Evolutionary conservation across 495 filamentous ascomycete genomes (phyloP).

Genomic region (Penicillium bovifimosum): DNA sequence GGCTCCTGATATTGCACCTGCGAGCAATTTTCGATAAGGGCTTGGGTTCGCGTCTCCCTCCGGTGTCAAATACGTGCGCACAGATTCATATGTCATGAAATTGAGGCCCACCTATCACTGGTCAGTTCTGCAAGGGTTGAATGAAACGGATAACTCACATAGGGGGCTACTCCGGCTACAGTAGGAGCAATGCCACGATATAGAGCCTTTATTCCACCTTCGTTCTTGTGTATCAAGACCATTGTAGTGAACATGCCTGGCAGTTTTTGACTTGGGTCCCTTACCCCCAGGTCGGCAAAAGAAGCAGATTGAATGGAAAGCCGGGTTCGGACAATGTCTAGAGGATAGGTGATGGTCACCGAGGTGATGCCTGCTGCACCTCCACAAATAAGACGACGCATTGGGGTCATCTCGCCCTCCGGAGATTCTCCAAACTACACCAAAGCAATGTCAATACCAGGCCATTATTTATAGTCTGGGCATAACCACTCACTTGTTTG

Average conservation of each 20-base stretch:
- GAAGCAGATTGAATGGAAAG: constrained; percentile 95
- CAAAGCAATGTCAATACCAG: neutral
- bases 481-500: constrained; percentile 62
- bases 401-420: constrained; percentile 59
- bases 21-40: constrained; percentile 72
- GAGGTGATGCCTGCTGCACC: constrained; percentile 91
- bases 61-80: constrained; percentile 76
- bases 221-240: constrained; percentile 77
- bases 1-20: constrained; percentile 89
- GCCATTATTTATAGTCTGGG: neutral
- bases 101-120: constrained; percentile 76
- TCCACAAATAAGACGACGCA: constrained; percentile 73
- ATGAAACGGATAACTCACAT: constrained; percentile 51
- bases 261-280: constrained; percentile 48
- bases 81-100: constrained; percentile 94
- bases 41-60: constrained; percentile 83
- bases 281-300: constrained; percentile 65
- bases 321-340: constrained; percentile 93
- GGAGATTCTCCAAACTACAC: constrained; percentile 71
- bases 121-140: constrained; percentile 18
- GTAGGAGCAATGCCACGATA: constrained; percentile 94
- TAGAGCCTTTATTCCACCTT: constrained; percentile 76
- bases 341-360: constrained; percentile 72
- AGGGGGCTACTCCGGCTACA: constrained; percentile 90
- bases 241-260: constrained; percentile 92